A percentile compares a stretch with the other conserved stretches of the same genome.
Evolutionary conservation across 305 asterid genomes (phyloP).

Genomic region (Nicotiana rustica): DNA sequence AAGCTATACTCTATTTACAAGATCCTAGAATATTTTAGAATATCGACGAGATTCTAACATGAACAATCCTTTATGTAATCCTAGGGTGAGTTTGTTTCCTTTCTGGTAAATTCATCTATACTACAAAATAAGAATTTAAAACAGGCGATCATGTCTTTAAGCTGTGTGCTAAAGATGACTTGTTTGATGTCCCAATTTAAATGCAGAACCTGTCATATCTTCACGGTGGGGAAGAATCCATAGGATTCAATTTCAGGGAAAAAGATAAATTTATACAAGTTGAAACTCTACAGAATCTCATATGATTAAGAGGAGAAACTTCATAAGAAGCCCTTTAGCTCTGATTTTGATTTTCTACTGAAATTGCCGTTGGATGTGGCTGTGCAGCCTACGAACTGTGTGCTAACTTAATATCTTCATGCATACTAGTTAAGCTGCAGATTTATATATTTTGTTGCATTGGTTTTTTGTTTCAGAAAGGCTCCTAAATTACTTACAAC

Average conservation of each 20-base stretch:
- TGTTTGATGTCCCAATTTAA: neutral
- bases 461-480: neutral
- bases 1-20: no score
- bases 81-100: neutral
- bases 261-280: neutral
- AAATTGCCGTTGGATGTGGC: neutral
- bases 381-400: neutral
- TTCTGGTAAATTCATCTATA: neutral
- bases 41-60: no score
- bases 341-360: constrained; percentile 1
- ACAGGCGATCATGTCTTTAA: neutral
- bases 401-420: neutral
- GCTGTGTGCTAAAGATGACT: neutral
- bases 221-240: neutral
- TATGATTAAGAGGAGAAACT: neutral
- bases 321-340: neutral
- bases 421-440: constrained; percentile 20
- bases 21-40: no score
- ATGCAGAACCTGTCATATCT: neutral
- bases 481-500: neutral
- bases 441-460: neutral
- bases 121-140: neutral
- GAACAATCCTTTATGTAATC: neutral
- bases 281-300: neutral
- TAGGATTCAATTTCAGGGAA: neutral